A percentile compares a stretch with the other conserved stretches of the same genome.
Evolutionary conservation across 257 asterid species (phyloP).

Genomic region (Gynochthodes officinalis): DNA sequence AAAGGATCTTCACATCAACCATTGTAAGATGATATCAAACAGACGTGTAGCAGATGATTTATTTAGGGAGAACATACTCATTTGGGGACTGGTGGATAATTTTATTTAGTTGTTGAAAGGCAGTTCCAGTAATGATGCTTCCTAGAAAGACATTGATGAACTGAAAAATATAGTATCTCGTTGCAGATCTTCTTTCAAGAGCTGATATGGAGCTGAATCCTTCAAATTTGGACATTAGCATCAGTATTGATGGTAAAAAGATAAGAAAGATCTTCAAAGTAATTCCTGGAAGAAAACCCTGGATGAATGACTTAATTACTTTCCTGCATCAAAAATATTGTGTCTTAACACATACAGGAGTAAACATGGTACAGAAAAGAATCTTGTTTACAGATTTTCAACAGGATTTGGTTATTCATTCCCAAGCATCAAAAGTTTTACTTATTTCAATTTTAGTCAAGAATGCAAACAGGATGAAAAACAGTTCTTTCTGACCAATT

Average conservation of each 20-base stretch:
- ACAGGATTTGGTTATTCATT: background rate
- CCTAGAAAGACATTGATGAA: conserved; percentile 85
- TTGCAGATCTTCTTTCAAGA: conserved; percentile 89
- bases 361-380: background rate
- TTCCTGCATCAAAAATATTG: conserved; percentile 46
- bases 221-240: conserved; percentile 87
- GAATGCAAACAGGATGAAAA: background rate
- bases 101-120: conserved; percentile 62
- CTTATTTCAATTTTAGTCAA: background rate
- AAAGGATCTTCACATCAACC: too few relatives aligned
- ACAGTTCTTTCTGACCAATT: background rate
- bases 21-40: background rate
- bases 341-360: background rate
- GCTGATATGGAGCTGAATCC: conserved; percentile 69
- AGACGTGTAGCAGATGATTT: background rate
- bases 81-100: conserved; percentile 55
- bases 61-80: conserved; percentile 45
- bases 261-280: conserved; percentile 87
- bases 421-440: background rate
- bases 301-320: conserved; percentile 67
- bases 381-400: background rate
- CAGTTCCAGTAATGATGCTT: conserved; percentile 83
- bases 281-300: conserved; percentile 87
- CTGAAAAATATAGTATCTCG: conserved; percentile 75
- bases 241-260: conserved; percentile 71